Conservation (phyloP, 106 monocot genomes). For the Dioscorea alata region DNA sequence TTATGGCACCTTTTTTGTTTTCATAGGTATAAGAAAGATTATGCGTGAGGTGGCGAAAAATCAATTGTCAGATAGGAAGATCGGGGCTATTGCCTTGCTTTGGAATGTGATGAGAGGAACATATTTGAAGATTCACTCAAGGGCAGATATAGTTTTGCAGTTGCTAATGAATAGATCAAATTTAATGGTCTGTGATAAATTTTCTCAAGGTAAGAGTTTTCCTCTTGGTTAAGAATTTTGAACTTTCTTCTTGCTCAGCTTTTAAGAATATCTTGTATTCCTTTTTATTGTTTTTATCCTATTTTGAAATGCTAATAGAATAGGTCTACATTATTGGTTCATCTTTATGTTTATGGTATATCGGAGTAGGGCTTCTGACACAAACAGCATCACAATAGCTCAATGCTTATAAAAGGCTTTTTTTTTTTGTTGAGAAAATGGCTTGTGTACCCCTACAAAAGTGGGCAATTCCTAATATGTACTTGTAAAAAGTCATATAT, state of each 20-base stretch:
- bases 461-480: too few relatives aligned
- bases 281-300: neutral
- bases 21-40: conserved; percentile 54
- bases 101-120: conserved; percentile 75
- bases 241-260: neutral
- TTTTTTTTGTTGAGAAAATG: too few relatives aligned
- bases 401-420: too few relatives aligned
- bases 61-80: conserved; percentile 27
- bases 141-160: conserved; percentile 46
- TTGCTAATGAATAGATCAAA: conserved; percentile 56
- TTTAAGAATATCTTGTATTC: too few relatives aligned
- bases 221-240: neutral
- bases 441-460: too few relatives aligned
- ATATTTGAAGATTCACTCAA: conserved; percentile 78
- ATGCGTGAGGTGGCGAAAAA: conserved; percentile 47
- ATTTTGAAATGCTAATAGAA: too few relatives aligned
- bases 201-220: conserved; percentile 32
- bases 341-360: too few relatives aligned
- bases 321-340: too few relatives aligned
- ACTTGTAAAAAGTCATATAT: too few relatives aligned
- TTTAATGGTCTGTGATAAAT: conserved; percentile 29
- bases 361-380: too few relatives aligned
- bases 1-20: neutral
- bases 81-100: conserved; percentile 49
- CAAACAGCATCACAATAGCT: too few relatives aligned